Percentiles rank a stretch among this genome's conserved stretches.
phyloP scores from a whole-genome alignment of 164 flowering plant species.

The Paratinospora sagittata region DNA sequence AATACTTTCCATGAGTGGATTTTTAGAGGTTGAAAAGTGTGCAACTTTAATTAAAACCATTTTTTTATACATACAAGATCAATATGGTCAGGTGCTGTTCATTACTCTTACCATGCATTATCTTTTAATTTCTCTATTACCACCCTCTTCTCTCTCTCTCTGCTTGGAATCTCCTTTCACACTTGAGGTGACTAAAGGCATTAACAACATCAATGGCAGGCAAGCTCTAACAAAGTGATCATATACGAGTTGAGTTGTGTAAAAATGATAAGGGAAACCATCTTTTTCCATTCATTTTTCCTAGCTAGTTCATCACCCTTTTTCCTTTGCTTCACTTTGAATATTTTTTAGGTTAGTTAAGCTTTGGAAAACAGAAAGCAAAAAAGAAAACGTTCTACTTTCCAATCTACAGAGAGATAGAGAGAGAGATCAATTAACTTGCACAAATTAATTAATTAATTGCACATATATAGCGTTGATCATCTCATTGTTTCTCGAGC shows the following conservation, averaged over 20 bases:
- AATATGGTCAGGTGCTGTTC: constrained; percentile 15
- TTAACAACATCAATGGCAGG: too few species aligned
- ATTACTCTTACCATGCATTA: background rate
- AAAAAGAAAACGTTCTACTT: too few species aligned
- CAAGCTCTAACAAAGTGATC: too few species aligned
- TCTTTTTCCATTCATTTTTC: background rate
- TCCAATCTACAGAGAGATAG: too few species aligned
- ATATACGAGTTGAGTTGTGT: background rate
- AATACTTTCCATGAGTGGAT: constrained; percentile 28
- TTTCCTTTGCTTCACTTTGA: background rate
- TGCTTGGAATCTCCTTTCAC: background rate
- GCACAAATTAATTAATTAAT: too few species aligned
- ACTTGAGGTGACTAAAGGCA: background rate
- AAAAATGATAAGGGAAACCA: background rate
- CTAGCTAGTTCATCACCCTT: background rate
- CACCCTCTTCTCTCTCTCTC: background rate
- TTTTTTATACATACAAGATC: constrained; percentile 23
- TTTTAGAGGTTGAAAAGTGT: constrained; percentile 23
- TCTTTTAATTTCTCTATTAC: too few species aligned
- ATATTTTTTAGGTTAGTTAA: too few species aligned
- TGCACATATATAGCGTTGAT: too few species aligned
- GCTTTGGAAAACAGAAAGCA: too few species aligned
- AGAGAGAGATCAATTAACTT: too few species aligned
- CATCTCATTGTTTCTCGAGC: too few species aligned
- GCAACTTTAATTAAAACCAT: constrained; percentile 19